These are phyloP conservation scores for Stemphylium vesicarium DNA, from an alignment of 2,329 filamentous ascomycete genomes.

Conservation along the genomic window DNA sequence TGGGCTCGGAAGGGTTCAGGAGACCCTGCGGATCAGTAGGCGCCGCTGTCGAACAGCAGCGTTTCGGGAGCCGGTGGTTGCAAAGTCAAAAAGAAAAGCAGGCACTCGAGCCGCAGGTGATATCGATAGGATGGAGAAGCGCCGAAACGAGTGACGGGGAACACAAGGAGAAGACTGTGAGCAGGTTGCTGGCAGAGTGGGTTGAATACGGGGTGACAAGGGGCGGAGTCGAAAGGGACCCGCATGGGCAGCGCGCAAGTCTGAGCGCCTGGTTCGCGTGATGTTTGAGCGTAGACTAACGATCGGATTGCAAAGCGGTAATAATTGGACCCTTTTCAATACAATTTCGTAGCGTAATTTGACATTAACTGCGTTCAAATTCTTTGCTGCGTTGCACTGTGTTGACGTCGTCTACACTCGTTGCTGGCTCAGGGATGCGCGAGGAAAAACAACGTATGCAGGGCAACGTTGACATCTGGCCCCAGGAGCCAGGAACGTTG, in stretches of 20 bases:
- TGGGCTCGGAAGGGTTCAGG: conserved; percentile 25
- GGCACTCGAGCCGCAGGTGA: conserved; percentile 8
- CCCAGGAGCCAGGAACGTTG: conserved; percentile 6
- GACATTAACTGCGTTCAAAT: not conserved
- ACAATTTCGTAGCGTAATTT: not conserved
- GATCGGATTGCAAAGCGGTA: conserved; percentile 25
- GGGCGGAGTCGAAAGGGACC: conserved; percentile 29
- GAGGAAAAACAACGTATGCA: conserved; percentile 12
- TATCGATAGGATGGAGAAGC: conserved; percentile 24
- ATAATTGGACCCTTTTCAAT: not conserved
- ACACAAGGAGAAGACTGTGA: conserved; percentile 29
- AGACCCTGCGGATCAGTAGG: conserved; percentile 27
- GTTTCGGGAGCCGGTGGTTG: conserved; percentile 7
- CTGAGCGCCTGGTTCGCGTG: conserved; percentile 23
- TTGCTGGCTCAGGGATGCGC: conserved; percentile 10
- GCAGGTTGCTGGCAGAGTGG: conserved; percentile 28
- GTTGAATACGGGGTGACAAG: conserved; percentile 27
- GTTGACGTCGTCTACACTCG: conserved; percentile 4
- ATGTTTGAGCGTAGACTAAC: conserved; percentile 21
- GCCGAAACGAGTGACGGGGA: conserved; percentile 45
- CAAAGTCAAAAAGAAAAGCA: conserved; percentile 21
- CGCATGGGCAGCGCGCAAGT: conserved; percentile 19
- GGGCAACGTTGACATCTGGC: conserved; percentile 5
- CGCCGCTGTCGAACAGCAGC: conserved; percentile 6
- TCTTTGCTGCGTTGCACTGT: conserved; percentile 1